A percentile compares a stretch with the other conserved stretches of the same genome.
Evolutionary conservation across 495 filamentous ascomycete species (phyloP).

Genomic region (Aspergillus panamensis): DNA sequence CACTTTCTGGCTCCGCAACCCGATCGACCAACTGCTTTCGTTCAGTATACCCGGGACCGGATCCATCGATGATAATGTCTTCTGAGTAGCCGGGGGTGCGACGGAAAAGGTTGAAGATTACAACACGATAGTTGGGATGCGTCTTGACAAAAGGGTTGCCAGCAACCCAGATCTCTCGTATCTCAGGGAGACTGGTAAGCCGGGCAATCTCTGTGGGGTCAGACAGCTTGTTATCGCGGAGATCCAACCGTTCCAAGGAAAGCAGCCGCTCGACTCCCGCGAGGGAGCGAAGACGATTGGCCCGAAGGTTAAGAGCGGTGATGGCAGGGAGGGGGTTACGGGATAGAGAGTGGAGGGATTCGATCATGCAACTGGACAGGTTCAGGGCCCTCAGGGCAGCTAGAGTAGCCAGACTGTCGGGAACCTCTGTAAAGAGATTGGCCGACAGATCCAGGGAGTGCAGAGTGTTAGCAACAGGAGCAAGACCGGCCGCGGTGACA

Average conservation of each 20-base stretch:
- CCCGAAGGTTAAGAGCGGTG: conserved; percentile 84
- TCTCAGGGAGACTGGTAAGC: conserved; percentile 83
- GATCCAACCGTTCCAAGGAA: conserved; percentile 83
- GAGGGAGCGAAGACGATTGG: conserved; percentile 82
- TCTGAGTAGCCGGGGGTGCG: conserved; percentile 85
- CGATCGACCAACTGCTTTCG: conserved; percentile 81
- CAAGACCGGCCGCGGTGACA: conserved; percentile 67
- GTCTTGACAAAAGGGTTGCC: conserved; percentile 89
- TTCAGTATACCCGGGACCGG: conserved; percentile 76
- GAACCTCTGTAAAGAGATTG: conserved; percentile 87
- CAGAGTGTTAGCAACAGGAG: conserved; percentile 78
- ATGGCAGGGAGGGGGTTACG: conserved; percentile 89
- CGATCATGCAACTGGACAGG: conserved; percentile 95
- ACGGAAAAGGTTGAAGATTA: conserved; percentile 95
- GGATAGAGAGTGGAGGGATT: conserved; percentile 82
- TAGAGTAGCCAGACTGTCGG: conserved; percentile 79
- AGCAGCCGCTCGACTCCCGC: conserved; percentile 86
- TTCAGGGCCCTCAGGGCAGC: conserved; percentile 84
- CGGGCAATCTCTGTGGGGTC: conserved; percentile 90
- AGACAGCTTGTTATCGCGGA: conserved; percentile 85
- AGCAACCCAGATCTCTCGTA: conserved; percentile 85
- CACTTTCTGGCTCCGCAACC: conserved; percentile 64
- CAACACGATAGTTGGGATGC: conserved; percentile 77
- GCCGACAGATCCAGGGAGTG: conserved; percentile 87
- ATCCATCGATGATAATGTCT: conserved; percentile 84